Percentiles rank a stretch among this genome's conserved stretches.
Evolutionary conservation across 2,329 filamentous ascomycete genomes (phyloP).

Genomic region (Aspergillus fumigatiaffinis): DNA sequence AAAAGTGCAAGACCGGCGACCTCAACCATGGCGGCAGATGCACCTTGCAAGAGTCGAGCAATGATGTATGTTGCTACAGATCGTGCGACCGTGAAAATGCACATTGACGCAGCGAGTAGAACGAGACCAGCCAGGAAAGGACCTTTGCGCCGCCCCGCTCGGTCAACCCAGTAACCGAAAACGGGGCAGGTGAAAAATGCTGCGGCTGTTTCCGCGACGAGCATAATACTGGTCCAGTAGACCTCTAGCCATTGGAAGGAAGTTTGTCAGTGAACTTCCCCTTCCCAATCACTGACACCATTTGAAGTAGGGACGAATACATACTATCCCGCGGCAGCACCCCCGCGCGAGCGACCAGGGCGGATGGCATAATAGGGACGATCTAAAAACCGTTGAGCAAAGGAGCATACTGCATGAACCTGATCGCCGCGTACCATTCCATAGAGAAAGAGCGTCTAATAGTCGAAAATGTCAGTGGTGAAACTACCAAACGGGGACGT

Average conservation of each 20-base stretch:
- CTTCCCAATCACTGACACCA: neutral
- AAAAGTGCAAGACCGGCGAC: slow-evolving; percentile 56
- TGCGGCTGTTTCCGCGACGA: slow-evolving; percentile 12
- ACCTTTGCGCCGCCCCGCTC: slow-evolving; percentile 41
- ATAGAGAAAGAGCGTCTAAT: slow-evolving; percentile 4
- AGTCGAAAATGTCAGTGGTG: neutral
- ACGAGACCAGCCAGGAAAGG: slow-evolving; percentile 56
- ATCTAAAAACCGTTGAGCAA: slow-evolving; percentile 1
- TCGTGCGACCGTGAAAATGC: slow-evolving; percentile 50
- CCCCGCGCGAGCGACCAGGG: slow-evolving; percentile 1
- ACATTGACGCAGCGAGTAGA: slow-evolving; percentile 49
- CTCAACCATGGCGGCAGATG: slow-evolving; percentile 57
- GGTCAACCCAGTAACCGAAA: slow-evolving; percentile 15
- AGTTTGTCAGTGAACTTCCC: neutral
- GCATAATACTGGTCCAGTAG: slow-evolving; percentile 17
- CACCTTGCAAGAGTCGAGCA: slow-evolving; percentile 54
- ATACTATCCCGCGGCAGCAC: slow-evolving; percentile 1
- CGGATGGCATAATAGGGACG: slow-evolving; percentile 6
- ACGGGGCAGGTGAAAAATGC: slow-evolving; percentile 15
- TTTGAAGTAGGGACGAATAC: neutral
- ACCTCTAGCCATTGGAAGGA: neutral
- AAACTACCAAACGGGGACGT: neutral
- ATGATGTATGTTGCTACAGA: slow-evolving; percentile 46
- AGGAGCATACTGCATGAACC: neutral
- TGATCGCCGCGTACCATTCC: slow-evolving; percentile 1